Conservation (phyloP, 768 basidiomycete species). For the Piloderma croceum region DNA sequence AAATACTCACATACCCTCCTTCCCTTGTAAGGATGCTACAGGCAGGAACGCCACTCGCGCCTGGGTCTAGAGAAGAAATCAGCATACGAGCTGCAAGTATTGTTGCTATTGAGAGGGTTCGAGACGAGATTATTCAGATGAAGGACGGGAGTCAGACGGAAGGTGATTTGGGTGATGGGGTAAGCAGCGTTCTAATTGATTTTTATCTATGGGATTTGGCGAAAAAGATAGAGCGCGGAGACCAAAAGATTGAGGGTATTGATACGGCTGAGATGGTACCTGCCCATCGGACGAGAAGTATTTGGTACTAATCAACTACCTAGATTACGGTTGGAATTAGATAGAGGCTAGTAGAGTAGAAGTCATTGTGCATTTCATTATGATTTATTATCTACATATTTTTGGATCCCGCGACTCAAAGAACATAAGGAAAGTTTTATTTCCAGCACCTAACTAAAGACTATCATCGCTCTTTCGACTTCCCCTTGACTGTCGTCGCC, state of each 20-base stretch:
- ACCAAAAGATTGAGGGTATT: constrained; percentile 55
- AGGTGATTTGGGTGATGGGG: constrained; percentile 2
- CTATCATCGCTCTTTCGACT: not conserved
- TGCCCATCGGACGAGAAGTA: constrained; percentile 74
- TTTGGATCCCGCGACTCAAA: no score
- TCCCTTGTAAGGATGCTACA: constrained; percentile 49
- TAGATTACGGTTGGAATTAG: no score
- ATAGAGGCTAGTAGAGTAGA: no score
- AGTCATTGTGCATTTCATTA: no score
- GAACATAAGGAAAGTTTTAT: no score
- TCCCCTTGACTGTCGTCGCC: constrained; percentile 1
- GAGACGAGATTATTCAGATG: constrained; percentile 46
- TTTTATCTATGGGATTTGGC: constrained; percentile 90
- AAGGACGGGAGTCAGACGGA: constrained; percentile 6
- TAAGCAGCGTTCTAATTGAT: constrained; percentile 81
- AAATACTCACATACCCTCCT: constrained; percentile 67
- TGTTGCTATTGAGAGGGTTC: constrained; percentile 69
- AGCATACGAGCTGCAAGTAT: constrained; percentile 78
- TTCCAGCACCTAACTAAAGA: no score
- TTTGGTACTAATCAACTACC: constrained; percentile 90
- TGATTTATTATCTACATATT: no score
- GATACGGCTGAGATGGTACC: constrained; percentile 53
- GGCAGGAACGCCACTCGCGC: constrained; percentile 37
- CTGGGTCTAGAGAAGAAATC: constrained; percentile 66
- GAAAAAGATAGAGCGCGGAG: constrained; percentile 62